A percentile compares a stretch with the other conserved stretches of the same genome.
Conservation (phyloP, 139 green algal genomes). For the Volvox reticuliferus region DNA sequence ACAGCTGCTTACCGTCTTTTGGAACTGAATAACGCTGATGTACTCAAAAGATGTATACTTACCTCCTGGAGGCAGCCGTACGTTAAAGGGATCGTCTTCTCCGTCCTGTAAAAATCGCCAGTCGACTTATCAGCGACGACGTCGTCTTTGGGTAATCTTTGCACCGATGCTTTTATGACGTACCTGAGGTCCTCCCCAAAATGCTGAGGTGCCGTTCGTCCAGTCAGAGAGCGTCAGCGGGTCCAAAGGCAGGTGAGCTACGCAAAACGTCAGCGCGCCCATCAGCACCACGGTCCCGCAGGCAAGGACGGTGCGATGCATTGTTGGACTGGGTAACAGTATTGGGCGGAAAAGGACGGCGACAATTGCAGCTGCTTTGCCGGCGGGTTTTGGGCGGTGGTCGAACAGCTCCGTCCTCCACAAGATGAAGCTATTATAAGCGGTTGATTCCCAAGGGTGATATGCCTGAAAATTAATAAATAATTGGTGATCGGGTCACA, state of each 20-base stretch:
- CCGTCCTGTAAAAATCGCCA: conserved; percentile 14
- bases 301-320: not conserved
- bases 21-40: not conserved
- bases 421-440: too few relatives aligned
- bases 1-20: too few relatives aligned
- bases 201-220: not conserved
- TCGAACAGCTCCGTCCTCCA: too few relatives aligned
- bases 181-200: conserved; percentile 37
- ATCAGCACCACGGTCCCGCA: not conserved
- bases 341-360: too few relatives aligned
- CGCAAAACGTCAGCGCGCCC: not conserved
- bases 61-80: conserved; percentile 37
- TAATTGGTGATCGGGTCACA: too few relatives aligned
- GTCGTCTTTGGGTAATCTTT: not conserved
- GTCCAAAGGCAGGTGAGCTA: not conserved
- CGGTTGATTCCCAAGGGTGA: too few relatives aligned
- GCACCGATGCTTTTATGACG: not conserved
- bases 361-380: not conserved
- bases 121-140: not conserved
- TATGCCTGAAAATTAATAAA: too few relatives aligned
- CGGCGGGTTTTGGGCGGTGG: not conserved
- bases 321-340: not conserved
- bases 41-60: not conserved
- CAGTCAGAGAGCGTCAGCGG: conserved; percentile 12
- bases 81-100: conserved; percentile 27